These are phyloP conservation scores for Solanum bulbocastanum DNA, from an alignment of 257 asterid genomes.

Conservation along the genomic window DNA sequence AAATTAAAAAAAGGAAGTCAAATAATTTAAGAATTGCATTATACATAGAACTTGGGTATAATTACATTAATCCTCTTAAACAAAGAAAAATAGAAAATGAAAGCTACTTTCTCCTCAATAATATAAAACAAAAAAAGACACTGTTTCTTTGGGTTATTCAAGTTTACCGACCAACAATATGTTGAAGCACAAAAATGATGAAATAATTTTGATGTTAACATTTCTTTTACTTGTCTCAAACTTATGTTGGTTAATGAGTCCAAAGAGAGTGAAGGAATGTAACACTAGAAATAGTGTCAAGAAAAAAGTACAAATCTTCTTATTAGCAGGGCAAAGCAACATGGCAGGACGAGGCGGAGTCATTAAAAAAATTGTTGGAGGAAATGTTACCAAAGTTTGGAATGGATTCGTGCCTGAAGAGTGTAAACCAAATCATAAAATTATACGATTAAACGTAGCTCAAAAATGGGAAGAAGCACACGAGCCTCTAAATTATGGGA, in stretches of 20 bases:
- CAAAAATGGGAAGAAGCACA: conserved; percentile 21
- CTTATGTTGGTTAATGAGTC: not conserved
- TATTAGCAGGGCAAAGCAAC: conserved; percentile 43
- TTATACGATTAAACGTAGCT: conserved; percentile 9
- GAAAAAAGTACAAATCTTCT: not conserved
- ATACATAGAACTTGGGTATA: not conserved
- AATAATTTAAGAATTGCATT: not conserved
- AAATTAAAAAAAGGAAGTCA: not conserved
- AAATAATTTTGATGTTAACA: not conserved
- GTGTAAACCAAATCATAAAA: not conserved
- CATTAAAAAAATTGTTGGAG: not conserved
- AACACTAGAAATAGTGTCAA: not conserved
- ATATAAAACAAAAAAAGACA: not conserved
- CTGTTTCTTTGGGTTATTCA: not conserved
- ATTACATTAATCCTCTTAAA: not conserved
- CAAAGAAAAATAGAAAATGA: not conserved
- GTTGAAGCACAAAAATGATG: not conserved
- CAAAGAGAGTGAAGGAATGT: not conserved
- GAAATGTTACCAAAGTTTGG: conserved; percentile 5
- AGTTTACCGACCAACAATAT: not conserved
- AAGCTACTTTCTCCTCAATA: not conserved
- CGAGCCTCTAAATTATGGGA: conserved; percentile 30
- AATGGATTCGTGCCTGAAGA: conserved; percentile 15
- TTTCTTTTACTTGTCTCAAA: not conserved
- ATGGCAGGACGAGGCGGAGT: conserved; percentile 42